Evolutionary conservation across 2,329 filamentous ascomycete genomes (phyloP).

Genomic region (Endothia cerciana): DNA sequence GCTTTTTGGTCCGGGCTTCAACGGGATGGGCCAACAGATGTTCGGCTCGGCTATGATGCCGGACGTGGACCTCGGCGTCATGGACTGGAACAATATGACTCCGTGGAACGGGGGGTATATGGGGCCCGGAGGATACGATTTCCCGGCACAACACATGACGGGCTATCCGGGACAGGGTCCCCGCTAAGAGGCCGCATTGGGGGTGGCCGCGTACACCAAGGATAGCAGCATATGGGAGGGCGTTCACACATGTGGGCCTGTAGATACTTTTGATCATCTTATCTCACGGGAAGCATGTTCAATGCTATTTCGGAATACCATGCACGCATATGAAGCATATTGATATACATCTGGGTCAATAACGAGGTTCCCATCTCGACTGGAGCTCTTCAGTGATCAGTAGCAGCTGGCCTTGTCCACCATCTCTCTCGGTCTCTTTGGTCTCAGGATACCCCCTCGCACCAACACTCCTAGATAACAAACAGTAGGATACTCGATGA

Average conservation of each 20-base stretch:
- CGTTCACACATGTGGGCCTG: background rate
- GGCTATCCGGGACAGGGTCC: slow-evolving; percentile 12
- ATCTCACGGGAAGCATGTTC: background rate
- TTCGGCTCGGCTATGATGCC: slow-evolving; percentile 37
- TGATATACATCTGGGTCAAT: background rate
- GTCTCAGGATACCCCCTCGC: background rate
- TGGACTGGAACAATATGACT: slow-evolving; percentile 53
- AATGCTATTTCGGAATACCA: background rate
- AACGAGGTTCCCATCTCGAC: background rate
- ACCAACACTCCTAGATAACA: too few species aligned
- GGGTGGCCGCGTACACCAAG: background rate
- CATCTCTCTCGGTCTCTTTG: too few species aligned
- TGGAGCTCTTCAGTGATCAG: background rate
- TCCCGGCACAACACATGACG: slow-evolving; percentile 13
- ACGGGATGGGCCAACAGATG: slow-evolving; percentile 36
- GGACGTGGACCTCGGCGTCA: slow-evolving; percentile 39
- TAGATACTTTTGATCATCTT: background rate
- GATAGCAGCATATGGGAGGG: background rate
- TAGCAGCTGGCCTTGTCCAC: background rate
- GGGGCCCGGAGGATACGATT: slow-evolving; percentile 8
- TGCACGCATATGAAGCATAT: background rate
- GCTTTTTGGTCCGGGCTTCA: slow-evolving; percentile 32
- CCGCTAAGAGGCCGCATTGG: background rate
- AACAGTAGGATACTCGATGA: too few species aligned
- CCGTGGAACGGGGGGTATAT: slow-evolving; percentile 42